These are phyloP conservation scores for Isatis tinctoria DNA, from an alignment of 345 rosid species.

Conservation along the genomic window DNA sequence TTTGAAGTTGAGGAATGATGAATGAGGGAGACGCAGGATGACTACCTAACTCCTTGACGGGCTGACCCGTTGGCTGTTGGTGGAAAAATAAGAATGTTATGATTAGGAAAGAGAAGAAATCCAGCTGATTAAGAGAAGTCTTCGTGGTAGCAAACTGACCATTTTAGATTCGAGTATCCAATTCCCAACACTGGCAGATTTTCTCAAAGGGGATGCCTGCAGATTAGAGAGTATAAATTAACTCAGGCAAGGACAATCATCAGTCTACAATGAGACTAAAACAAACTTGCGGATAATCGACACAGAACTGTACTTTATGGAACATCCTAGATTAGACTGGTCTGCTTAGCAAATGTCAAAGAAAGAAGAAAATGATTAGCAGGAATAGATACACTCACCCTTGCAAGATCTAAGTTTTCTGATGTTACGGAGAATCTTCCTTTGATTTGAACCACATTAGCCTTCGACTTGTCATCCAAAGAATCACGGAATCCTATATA, in stretches of 20 bases:
- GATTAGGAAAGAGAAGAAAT: slow-evolving; percentile 1
- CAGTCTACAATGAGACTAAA: slow-evolving; percentile 6
- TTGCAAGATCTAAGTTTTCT: slow-evolving; percentile 89
- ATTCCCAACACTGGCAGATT: slow-evolving; percentile 94
- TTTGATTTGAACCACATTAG: slow-evolving; percentile 89
- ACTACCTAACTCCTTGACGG: slow-evolving; percentile 47
- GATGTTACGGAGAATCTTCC: slow-evolving; percentile 99
- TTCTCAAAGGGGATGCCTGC: slow-evolving; percentile 78
- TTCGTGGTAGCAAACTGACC: slow-evolving; percentile 42
- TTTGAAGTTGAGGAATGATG: slow-evolving; percentile 81
- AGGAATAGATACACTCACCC: slow-evolving; percentile 46
- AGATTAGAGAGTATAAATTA: slow-evolving; percentile 26
- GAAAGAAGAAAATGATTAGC: not conserved
- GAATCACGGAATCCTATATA: slow-evolving; percentile 78
- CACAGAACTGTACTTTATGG: slow-evolving; percentile 42
- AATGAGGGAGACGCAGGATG: slow-evolving; percentile 35
- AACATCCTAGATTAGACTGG: slow-evolving; percentile 48
- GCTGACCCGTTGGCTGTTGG: slow-evolving; percentile 47
- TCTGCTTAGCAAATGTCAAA: slow-evolving; percentile 38
- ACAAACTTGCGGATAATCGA: slow-evolving; percentile 4
- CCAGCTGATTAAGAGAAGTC: not conserved
- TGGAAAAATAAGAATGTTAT: not conserved
- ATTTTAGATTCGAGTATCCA: slow-evolving; percentile 69
- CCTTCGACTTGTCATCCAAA: slow-evolving; percentile 85
- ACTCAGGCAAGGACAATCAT: slow-evolving; percentile 2